Conservation (phyloP, 1,139 yeast species). For the Sugiyamaella japonica region DNA sequence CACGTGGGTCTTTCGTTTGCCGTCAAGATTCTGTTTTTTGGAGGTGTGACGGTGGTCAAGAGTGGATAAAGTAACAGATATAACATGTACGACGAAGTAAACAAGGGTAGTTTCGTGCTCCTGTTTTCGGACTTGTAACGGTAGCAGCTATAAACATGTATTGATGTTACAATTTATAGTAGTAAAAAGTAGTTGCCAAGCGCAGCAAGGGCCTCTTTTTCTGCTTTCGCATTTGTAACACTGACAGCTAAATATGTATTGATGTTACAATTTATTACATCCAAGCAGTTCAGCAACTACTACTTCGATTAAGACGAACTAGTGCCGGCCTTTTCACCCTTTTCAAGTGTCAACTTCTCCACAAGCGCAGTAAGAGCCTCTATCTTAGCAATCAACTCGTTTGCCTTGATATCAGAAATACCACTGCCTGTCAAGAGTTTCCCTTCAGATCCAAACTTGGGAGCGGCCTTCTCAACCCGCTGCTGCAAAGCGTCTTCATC, state of each 20-base stretch:
- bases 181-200: too few relatives aligned
- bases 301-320: too few relatives aligned
- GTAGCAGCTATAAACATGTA: too few relatives aligned
- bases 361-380: conserved; percentile 40
- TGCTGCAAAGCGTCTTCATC: conserved; percentile 51
- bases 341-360: conserved; percentile 26
- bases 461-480: conserved; percentile 51
- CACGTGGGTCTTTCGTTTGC: conserved; percentile 44
- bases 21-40: conserved; percentile 42
- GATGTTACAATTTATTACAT: not conserved
- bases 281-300: not conserved
- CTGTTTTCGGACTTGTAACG: too few relatives aligned
- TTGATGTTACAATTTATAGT: not conserved
- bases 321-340: not conserved
- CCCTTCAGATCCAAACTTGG: conserved; percentile 48
- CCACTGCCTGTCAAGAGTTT: not conserved
- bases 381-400: conserved; percentile 47
- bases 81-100: too few relatives aligned
- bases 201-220: too few relatives aligned
- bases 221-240: too few relatives aligned
- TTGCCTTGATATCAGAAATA: conserved; percentile 2
- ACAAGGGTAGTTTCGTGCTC: too few relatives aligned
- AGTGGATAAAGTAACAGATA: not conserved
- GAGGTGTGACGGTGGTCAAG: conserved; percentile 25
- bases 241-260: too few relatives aligned